phyloP scores from a whole-genome alignment of 2,329 filamentous ascomycete species.

The Macrophomina pseudophaseolina region DNA sequence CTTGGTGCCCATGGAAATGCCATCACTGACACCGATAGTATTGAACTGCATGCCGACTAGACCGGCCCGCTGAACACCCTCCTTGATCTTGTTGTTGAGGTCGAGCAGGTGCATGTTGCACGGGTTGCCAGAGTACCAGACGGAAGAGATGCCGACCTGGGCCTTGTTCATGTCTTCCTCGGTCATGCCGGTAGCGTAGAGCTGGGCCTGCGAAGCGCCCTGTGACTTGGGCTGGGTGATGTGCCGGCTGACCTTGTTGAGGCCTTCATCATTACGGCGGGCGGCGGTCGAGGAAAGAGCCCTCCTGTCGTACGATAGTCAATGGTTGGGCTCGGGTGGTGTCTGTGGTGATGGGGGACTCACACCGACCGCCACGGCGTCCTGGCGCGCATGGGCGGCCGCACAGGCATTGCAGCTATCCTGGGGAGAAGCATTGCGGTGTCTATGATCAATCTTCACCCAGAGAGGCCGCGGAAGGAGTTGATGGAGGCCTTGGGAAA shows the following conservation, averaged over 20 bases:
- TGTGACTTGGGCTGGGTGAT: slow-evolving; percentile 98
- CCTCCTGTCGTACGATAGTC: slow-evolving; percentile 20
- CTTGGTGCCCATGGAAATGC: slow-evolving; percentile 96
- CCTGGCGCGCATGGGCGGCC: slow-evolving; percentile 20
- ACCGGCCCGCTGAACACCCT: slow-evolving; percentile 74
- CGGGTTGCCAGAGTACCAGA: slow-evolving; percentile 97
- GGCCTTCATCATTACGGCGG: slow-evolving; percentile 41
- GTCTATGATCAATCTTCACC: neutral
- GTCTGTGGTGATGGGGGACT: slow-evolving; percentile 4
- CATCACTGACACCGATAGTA: slow-evolving; percentile 96
- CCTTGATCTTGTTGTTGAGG: slow-evolving; percentile 77
- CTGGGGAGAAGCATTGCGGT: slow-evolving; percentile 26
- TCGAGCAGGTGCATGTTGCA: slow-evolving; percentile 99
- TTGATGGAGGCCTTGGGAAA: slow-evolving; percentile 20
- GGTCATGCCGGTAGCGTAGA: slow-evolving; percentile 89
- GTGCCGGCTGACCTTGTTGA: slow-evolving; percentile 78
- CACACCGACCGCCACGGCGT: slow-evolving; percentile 23
- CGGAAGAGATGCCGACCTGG: slow-evolving; percentile 95
- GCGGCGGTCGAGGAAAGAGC: slow-evolving; percentile 32
- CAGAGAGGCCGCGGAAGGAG: slow-evolving; percentile 1
- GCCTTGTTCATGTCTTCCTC: slow-evolving; percentile 93
- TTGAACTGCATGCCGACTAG: slow-evolving; percentile 97
- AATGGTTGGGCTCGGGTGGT: slow-evolving; percentile 2
- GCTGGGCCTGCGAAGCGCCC: slow-evolving; percentile 97
- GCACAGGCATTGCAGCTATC: slow-evolving; percentile 11